A percentile compares a stretch with the other conserved stretches of the same genome.
phyloP scores from a whole-genome alignment of 2,329 filamentous ascomycete species.

The Nothophaeocryptopus gaeumannii region DNA sequence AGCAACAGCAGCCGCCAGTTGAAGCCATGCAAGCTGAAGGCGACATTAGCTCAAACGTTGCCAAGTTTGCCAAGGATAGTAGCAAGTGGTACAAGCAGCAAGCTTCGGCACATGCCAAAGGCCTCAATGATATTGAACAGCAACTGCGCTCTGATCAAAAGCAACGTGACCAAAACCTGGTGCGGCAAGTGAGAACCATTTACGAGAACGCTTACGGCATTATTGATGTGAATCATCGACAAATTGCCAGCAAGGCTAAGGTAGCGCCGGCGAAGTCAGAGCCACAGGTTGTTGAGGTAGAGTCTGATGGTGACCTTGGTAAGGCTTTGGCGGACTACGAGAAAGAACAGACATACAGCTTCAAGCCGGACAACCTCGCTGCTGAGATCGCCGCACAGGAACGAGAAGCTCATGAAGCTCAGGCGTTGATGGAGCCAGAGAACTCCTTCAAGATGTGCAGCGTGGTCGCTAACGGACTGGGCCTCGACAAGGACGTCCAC shows the following conservation, averaged over 20 bases:
- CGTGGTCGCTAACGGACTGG: constrained; percentile 1
- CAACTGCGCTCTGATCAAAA: constrained; percentile 3
- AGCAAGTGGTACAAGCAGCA: constrained; percentile 40
- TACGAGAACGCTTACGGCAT: constrained; percentile 45
- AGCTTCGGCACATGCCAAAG: constrained; percentile 12
- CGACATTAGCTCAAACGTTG: constrained; percentile 37
- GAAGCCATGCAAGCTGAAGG: constrained; percentile 36
- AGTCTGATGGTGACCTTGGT: constrained; percentile 24
- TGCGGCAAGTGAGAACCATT: constrained; percentile 40
- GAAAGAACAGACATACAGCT: constrained; percentile 19
- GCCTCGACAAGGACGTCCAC: constrained; percentile 15
- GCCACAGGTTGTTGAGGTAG: constrained; percentile 22
- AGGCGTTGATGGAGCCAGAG: constrained; percentile 12
- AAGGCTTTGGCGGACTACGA: constrained; percentile 29
- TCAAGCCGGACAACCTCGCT: constrained; percentile 23
- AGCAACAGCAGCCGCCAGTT: constrained; percentile 4
- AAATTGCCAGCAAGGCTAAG: constrained; percentile 6
- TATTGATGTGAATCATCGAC: constrained; percentile 34
- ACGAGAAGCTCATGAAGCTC: constrained; percentile 21
- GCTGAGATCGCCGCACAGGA: constrained; percentile 25
- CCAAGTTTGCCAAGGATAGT: constrained; percentile 33
- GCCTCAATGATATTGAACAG: constrained; percentile 5
- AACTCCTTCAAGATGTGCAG: constrained; percentile 8
- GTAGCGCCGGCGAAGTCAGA: background rate
- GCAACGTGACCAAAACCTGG: constrained; percentile 33